Evolutionary conservation across 1,139 yeast genomes (phyloP).

Genomic region (Protomyces arabidopsidicola): DNA sequence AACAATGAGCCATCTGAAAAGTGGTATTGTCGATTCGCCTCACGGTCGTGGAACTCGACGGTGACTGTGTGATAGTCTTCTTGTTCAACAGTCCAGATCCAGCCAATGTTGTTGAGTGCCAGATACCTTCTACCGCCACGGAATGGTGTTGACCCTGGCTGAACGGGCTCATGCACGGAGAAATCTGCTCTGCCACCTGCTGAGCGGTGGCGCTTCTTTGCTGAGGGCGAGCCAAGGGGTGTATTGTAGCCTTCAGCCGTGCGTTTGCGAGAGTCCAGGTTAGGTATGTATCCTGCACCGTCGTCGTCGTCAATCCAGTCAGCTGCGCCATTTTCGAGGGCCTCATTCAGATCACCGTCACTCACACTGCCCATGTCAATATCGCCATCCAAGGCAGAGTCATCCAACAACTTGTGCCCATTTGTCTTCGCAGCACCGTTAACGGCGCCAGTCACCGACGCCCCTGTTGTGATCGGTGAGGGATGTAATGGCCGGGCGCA

Average conservation of each 20-base stretch:
- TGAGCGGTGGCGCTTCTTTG: constrained; percentile 12
- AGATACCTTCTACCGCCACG: constrained; percentile 58
- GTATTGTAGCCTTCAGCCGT: constrained; percentile 7
- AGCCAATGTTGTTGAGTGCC: constrained; percentile 69
- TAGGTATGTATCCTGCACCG: constrained; percentile 48
- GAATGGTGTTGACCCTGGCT: constrained; percentile 89
- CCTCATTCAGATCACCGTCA: constrained; percentile 35
- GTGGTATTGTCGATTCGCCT: constrained; percentile 75
- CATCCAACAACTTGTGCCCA: constrained; percentile 36
- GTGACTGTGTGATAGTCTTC: constrained; percentile 64
- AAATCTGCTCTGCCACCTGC: constrained; percentile 11
- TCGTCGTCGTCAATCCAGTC: constrained; percentile 57
- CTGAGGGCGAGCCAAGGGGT: background rate
- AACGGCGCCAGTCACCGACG: constrained; percentile 38
- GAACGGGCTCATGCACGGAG: constrained; percentile 45
- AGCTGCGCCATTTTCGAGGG: constrained; percentile 30
- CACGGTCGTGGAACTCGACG: constrained; percentile 78
- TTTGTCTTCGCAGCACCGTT: constrained; percentile 32
- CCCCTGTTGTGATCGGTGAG: constrained; percentile 31
- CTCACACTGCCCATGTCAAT: constrained; percentile 31
- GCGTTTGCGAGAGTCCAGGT: constrained; percentile 23
- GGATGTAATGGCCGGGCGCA: constrained; percentile 30
- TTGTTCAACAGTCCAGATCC: constrained; percentile 72
- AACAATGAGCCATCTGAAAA: constrained; percentile 67
- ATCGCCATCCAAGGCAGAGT: constrained; percentile 13